Evolutionary conservation across 1,139 yeast genomes (phyloP), one percentile per base, ranked within the genome.

Genomic region (Wickerhamomyces sp.): DNA sequence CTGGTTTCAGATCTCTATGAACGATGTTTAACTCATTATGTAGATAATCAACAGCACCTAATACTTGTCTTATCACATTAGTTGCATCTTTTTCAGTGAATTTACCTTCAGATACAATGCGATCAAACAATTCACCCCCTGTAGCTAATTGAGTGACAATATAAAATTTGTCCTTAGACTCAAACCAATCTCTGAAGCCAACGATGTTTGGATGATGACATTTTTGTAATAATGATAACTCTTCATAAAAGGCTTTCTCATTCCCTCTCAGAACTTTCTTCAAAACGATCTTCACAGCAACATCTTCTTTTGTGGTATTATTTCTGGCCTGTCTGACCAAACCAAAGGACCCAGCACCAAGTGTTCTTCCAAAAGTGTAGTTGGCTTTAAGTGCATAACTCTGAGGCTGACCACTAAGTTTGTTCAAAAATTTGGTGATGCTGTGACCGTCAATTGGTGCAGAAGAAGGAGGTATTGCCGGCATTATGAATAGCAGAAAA

Each of bases 311-410:
- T 7, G 81, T 77, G 19, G 63, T 61, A 43, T 67, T 64, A 51
- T 75, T 73, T 35, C 80, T 67, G 2, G 96, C 96, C 50, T 78
- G 77, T 50, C 95, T 71, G 5, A 89, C 97, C 17, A 87, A 82
- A 26, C 97, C 96, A 65, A 85, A 89, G 1, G 95, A 78, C 3
- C 97, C 97, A 1, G 95, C 96, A 7, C 97, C 97, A 15, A 89
- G 65, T 0, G 94, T 84, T 48, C 74, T 76, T 9, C 94, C 95
- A 59, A 87, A 83, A 4, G 77, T 71, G 55, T 84, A 87, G 45
- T 73, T 70, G 33, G 70, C 60, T 59, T 86, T 87, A 48, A 83
- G 72, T 24, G 70, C 59, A 55, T 83, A 83, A 13, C 86, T 76
- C 13, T 70, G 70, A 0, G 95, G 95, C 60, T 86, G 94, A 7